Evolutionary conservation across 1,284 basidiomycete genomes (phyloP), one percentile per base, ranked within the genome.

Genomic region (Rugosomyces carneus): DNA sequence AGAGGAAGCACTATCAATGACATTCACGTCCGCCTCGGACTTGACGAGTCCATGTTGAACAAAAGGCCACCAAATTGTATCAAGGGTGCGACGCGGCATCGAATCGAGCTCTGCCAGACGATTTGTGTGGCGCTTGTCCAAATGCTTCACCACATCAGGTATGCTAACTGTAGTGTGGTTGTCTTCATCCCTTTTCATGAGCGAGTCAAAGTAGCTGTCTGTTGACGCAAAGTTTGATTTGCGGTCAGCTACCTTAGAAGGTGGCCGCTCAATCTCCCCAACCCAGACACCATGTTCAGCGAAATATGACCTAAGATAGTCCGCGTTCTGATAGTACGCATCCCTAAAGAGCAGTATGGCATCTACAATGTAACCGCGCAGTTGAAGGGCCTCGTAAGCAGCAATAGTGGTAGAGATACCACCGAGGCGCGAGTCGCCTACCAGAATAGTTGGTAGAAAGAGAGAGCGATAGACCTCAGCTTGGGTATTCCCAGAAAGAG

Each of bases 21-120:
- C 84, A 45, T 83, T 90, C 19, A 96, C 84, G 56, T 93, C 84
- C 41, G 78, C 65, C 47, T 82, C 77, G 37, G 71, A 70, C 50
- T 80, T 76, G 34, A 91, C 71, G 31, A 83, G 70, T 0, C 81
- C 81, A 57, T 99, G 95, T 61, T 99, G 95, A 1, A 94, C 92
- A 61, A 98, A 98, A 0, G 95, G 95, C 93, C 93, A 99, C 95
- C 95, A 98, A 45, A 96, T 75, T 0, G 75, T 76, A 43, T 91
- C 75, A 40, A 89, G 67, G 0, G 93, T 85, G 23, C 94, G 76
- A 10, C 71, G 67, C 1, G 91, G 82, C 82, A 96, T 90, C 0
- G 82, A 80, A 37, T 80, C 72, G 2, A 98, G 74, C 37, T 89
- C 78, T 1, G 72, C 59, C 6, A 96, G 64, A 8, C 94, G 76